Evolutionary conservation across 495 filamentous ascomycete species (phyloP).

Genomic region (Penicillium alfredii): DNA sequence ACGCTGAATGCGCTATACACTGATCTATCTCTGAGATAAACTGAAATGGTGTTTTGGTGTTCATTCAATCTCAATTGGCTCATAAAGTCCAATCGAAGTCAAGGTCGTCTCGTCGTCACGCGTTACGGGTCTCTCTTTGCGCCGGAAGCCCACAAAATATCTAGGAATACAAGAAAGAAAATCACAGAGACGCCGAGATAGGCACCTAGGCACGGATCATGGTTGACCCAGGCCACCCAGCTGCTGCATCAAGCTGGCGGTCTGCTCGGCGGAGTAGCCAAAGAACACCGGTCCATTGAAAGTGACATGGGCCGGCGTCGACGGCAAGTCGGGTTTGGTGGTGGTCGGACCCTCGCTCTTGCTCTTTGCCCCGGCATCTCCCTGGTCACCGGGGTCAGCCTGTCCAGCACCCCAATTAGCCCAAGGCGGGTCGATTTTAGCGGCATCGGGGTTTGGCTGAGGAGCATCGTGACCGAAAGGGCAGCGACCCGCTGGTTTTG

Average conservation of each 20-base stretch:
- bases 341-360: conserved; percentile 9
- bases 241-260: conserved; percentile 62
- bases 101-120: conserved; percentile 18
- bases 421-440: conserved; percentile 7
- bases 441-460: conserved; percentile 15
- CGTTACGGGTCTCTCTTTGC: conserved; percentile 5
- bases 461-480: conserved; percentile 44
- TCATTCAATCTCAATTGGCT: too few relatives aligned
- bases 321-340: conserved; percentile 3
- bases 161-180: too few relatives aligned
- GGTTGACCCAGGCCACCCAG: conserved; percentile 16
- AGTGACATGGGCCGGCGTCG: conserved; percentile 52
- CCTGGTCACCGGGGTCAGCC: conserved; percentile 1
- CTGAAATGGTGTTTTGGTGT: too few relatives aligned
- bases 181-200: too few relatives aligned
- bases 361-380: conserved; percentile 5
- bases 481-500: conserved; percentile 35
- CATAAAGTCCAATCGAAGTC: background rate
- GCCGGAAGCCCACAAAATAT: too few relatives aligned
- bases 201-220: too few relatives aligned
- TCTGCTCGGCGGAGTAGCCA: conserved; percentile 76
- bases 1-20: too few relatives aligned
- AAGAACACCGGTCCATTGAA: conserved; percentile 89
- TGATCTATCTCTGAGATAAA: too few relatives aligned
- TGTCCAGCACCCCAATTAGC: conserved; percentile 9